phyloP scores from a whole-genome alignment of 805 yeast genomes.

The Zygosaccharomyces gambellarensis region DNA sequence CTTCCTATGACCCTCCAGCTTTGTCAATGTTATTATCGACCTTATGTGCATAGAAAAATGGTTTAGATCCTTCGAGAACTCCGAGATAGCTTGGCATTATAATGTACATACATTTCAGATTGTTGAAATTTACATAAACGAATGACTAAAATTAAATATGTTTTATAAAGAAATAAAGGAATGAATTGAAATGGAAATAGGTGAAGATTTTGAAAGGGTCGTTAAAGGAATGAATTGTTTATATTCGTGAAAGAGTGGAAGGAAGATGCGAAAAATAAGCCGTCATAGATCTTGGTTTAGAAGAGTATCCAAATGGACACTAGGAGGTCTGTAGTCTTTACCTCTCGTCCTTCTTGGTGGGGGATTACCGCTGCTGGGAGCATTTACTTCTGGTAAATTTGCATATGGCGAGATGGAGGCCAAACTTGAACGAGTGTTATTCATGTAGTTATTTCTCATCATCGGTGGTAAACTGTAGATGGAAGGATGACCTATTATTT shows the following conservation, averaged over 20 bases:
- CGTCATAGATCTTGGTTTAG: slow-evolving; percentile 29
- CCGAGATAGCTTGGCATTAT: not conserved
- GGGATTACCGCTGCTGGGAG: not conserved
- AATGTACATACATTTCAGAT: not conserved
- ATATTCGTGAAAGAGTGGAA: not conserved
- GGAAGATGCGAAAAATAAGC: not conserved
- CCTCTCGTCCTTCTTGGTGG: slow-evolving; percentile 3
- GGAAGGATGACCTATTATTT: slow-evolving; percentile 7
- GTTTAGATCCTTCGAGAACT: not conserved
- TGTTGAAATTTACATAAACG: not conserved
- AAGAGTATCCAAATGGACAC: slow-evolving; percentile 44
- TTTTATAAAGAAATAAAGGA: not conserved
- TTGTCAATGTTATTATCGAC: not conserved
- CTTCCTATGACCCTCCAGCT: no score
- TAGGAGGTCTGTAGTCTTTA: slow-evolving; percentile 43
- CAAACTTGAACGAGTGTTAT: not conserved
- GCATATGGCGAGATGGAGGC: not conserved
- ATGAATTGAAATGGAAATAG: not conserved
- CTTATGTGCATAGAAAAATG: not conserved
- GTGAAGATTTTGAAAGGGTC: not conserved
- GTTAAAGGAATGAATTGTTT: not conserved
- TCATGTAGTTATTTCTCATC: not conserved
- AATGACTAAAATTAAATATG: not conserved
- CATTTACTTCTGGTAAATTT: not conserved
- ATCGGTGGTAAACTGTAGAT: not conserved